Evolutionary conservation across 306 rosid genomes (phyloP).

Genomic region (Castanea sativa): DNA sequence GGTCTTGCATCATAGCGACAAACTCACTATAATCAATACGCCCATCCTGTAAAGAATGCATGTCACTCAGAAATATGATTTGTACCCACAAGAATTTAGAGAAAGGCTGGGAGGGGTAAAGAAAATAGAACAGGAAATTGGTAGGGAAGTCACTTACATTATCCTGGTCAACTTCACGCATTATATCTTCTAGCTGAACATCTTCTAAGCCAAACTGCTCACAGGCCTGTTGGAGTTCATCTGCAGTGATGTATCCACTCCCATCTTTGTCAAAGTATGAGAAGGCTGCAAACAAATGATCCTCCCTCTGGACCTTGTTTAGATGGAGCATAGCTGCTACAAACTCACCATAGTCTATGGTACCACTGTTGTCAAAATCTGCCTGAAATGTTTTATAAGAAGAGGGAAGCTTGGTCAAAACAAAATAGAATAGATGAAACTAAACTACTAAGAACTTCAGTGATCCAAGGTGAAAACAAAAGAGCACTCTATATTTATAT

Average conservation of each 20-base stretch:
- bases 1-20: conserved; percentile 95
- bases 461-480: neutral
- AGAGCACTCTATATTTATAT: neutral
- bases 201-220: conserved; percentile 76
- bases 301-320: conserved; percentile 88
- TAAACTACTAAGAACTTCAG: neutral
- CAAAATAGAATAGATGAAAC: neutral
- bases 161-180: conserved; percentile 77
- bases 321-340: conserved; percentile 93
- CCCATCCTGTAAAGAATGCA: conserved; percentile 76
- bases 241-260: conserved; percentile 87
- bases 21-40: conserved; percentile 93
- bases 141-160: conserved; percentile 49
- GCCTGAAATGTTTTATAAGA: conserved; percentile 53
- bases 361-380: conserved; percentile 85
- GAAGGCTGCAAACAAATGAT: conserved; percentile 84
- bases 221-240: conserved; percentile 89
- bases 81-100: neutral
- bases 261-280: conserved; percentile 90
- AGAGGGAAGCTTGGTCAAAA: conserved; percentile 8
- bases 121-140: neutral
- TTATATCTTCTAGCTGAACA: conserved; percentile 67
- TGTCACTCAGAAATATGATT: conserved; percentile 6
- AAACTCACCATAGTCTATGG: conserved; percentile 95
- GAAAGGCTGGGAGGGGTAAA: neutral